A percentile compares a stretch with the other conserved stretches of the same genome.
Evolutionary conservation across 2,329 filamentous ascomycete species (phyloP).

Genomic region (Cylindrodendrum hubeiense): DNA sequence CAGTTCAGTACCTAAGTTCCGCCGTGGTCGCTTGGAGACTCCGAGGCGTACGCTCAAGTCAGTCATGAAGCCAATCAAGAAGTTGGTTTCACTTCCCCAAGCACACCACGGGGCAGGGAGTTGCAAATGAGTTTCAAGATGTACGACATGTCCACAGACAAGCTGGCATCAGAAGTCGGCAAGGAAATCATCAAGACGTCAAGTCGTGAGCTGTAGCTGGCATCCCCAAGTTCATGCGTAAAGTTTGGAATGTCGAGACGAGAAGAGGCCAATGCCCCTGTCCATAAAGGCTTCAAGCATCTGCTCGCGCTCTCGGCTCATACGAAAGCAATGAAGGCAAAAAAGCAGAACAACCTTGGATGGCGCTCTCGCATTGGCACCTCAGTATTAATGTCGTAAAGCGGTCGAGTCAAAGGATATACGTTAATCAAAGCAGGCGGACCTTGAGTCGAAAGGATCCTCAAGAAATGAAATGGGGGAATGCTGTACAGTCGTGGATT

Average conservation of each 20-base stretch:
- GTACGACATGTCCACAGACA: constrained; percentile 41
- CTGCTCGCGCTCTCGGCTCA: constrained; percentile 35
- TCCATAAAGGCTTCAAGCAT: constrained; percentile 34
- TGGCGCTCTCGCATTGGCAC: constrained; percentile 32
- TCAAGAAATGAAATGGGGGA: constrained; percentile 40
- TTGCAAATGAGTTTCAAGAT: constrained; percentile 38
- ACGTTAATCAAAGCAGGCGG: constrained; percentile 46
- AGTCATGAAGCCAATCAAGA: constrained; percentile 35
- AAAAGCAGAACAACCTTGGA: constrained; percentile 38
- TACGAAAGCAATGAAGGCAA: constrained; percentile 30
- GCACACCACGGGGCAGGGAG: constrained; percentile 20
- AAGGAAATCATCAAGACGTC: constrained; percentile 44
- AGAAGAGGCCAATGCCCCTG: constrained; percentile 19
- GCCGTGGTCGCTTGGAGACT: constrained; percentile 2
- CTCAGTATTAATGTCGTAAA: constrained; percentile 43
- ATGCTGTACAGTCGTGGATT: constrained; percentile 50
- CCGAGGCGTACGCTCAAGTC: constrained; percentile 24
- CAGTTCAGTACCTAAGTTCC: constrained; percentile 9
- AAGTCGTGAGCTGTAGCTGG: constrained; percentile 39
- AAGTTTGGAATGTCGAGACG: constrained; percentile 24
- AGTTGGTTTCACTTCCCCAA: constrained; percentile 33
- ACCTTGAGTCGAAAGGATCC: constrained; percentile 38
- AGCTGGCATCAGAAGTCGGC: constrained; percentile 42
- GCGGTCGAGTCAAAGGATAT: constrained; percentile 42
- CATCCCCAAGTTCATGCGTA: constrained; percentile 34